Conservation (phyloP, 75 land plant species). For the Azolla pinnata region DNA sequence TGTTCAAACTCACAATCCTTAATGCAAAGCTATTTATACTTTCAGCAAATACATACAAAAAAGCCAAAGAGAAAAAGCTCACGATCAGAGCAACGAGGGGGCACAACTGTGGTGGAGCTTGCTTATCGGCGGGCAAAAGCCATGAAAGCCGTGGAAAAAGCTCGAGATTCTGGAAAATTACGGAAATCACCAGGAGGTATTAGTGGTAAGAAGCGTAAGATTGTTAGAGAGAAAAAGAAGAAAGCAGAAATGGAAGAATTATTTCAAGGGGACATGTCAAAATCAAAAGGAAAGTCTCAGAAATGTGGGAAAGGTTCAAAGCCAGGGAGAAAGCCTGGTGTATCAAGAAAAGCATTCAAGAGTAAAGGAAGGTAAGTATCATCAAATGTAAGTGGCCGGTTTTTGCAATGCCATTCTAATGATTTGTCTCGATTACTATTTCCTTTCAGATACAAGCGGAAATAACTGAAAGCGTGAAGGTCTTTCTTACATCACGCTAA, state of each 20-base stretch:
- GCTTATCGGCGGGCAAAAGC: constrained; percentile 82
- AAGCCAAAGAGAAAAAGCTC: constrained; percentile 12
- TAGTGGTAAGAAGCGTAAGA: constrained; percentile 16
- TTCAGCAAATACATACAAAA: background rate
- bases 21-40: too few species aligned
- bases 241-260: constrained; percentile 70
- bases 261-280: constrained; percentile 59
- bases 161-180: constrained; percentile 45
- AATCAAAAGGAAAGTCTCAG: constrained; percentile 31
- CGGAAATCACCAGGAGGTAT: constrained; percentile 15
- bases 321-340: constrained; percentile 33
- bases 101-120: constrained; percentile 54
- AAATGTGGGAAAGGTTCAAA: constrained; percentile 7
- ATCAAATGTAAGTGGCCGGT: too few species aligned
- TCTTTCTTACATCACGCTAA: too few species aligned
- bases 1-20: too few species aligned
- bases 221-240: constrained; percentile 32
- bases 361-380: constrained; percentile 77
- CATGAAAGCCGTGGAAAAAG: constrained; percentile 55
- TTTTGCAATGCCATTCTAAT: too few species aligned
- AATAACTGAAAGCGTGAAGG: too few species aligned
- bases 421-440: too few species aligned
- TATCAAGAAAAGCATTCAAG: constrained; percentile 70
- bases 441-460: too few species aligned
- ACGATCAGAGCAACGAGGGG: constrained; percentile 28